Percentiles rank a stretch among this genome's conserved stretches.
phyloP scores from a whole-genome alignment of 441 rosid genomes.

The Metrosideros polymorpha region DNA sequence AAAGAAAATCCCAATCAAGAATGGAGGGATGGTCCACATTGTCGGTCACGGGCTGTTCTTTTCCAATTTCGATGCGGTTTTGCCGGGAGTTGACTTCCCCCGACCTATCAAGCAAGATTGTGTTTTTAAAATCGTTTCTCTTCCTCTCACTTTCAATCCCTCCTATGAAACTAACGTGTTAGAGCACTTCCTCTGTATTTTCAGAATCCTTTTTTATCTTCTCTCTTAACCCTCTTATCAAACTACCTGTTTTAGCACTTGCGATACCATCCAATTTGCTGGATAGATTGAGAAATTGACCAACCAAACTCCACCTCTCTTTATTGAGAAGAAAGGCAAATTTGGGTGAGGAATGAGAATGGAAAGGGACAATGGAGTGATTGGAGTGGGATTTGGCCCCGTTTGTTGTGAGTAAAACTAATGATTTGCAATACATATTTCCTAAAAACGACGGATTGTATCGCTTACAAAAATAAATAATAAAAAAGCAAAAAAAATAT shows the following conservation, averaged over 20 bases:
- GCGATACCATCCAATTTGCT: background rate
- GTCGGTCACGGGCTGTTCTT: background rate
- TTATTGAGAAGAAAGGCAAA: background rate
- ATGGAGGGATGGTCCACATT: background rate
- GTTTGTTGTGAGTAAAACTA: fast-evolving
- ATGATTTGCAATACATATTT: fast-evolving
- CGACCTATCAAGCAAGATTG: background rate
- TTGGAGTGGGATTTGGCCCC: background rate
- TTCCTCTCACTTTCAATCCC: background rate
- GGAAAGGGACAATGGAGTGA: too few species aligned
- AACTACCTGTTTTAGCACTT: too few species aligned
- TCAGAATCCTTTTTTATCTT: too few species aligned
- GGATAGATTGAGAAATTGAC: background rate
- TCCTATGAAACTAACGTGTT: background rate
- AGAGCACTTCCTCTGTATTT: background rate
- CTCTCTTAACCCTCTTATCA: too few species aligned
- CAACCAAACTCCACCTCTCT: background rate
- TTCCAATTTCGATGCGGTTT: background rate
- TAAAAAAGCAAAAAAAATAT: fast-evolving
- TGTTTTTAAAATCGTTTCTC: background rate
- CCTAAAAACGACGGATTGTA: background rate
- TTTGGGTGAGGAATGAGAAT: background rate
- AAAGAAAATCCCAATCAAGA: background rate
- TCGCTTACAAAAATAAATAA: background rate
- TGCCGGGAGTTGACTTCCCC: background rate